Evolutionary conservation across 1,139 yeast species (phyloP), one percentile per base, ranked within the genome.

Genomic region (Pichia sp.): DNA sequence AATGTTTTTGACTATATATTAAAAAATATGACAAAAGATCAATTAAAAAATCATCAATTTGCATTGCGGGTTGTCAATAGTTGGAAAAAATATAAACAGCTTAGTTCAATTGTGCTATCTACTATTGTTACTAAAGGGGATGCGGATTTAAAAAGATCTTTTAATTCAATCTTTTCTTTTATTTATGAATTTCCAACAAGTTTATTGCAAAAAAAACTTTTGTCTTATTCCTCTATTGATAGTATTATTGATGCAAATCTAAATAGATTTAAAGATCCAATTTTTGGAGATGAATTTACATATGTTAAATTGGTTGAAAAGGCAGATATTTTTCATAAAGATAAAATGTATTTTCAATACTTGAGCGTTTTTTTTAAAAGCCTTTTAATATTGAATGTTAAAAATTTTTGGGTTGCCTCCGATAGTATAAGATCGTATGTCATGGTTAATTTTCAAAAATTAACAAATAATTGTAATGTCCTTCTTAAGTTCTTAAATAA

Each of bases 41-140:
- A 20, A 10, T 6, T 14, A 7, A 9, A 8, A 5, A 14, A 33
- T 14, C 31, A 29, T 16, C 16, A 24, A 13, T 44, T 35, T 38
- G 31, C 38, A 7, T 2, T 10, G 10, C 6, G 15, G 3, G n/a
- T 38, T 10, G n/a, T 33, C 0, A n/a, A 23, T 1, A 4, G 22
- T 15, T 31, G 25, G 20, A 24, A 33, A 13, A 4, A 15, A 2
- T 44, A 35, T 20, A 39, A 41, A 18, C 13, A 20, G 15, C 6
- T 16, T 2, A 32, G 34, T 10, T 26, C 42, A 2, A 10, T 30
- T 16, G 29, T 41, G 8, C 19, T 41, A 11, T 38, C 48, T 3
- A 22, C 35, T 1, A 36, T 45, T 21, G 41, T 37, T 5, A 20
- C 44, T 2, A 45, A 42, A 27, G 38, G 41, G 3, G 19, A 13